phyloP scores from a whole-genome alignment of 352 stramenopile species.

The Phytopythium boreale region DNA sequence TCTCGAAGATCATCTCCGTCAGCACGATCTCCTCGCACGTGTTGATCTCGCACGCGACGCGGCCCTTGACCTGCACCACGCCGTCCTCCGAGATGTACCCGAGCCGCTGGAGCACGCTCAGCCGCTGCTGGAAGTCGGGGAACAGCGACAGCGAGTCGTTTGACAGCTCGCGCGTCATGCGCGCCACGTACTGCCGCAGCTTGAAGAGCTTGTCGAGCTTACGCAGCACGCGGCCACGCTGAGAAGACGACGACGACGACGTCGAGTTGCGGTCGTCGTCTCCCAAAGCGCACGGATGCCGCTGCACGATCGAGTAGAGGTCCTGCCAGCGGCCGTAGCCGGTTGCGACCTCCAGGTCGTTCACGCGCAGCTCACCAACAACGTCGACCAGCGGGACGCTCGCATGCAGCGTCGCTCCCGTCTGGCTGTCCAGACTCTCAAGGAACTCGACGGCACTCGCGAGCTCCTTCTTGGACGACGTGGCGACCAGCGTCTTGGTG shows the following conservation, averaged over 20 bases:
- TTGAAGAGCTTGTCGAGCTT: constrained; percentile 80
- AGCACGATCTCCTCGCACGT: constrained; percentile 97
- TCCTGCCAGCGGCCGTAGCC: constrained; percentile 63
- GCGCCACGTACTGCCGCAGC: constrained; percentile 59
- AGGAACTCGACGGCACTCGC: constrained; percentile 70
- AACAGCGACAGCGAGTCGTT: constrained; percentile 94
- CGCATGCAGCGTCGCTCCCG: constrained; percentile 32
- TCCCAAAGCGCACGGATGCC: constrained; percentile 38
- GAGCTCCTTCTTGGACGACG: constrained; percentile 72
- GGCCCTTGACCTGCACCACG: constrained; percentile 94
- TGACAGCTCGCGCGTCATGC: constrained; percentile 59
- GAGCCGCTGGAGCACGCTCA: constrained; percentile 90
- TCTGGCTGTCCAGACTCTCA: constrained; percentile 73
- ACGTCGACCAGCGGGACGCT: constrained; percentile 62
- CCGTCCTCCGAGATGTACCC: constrained; percentile 92
- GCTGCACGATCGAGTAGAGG: constrained; percentile 45
- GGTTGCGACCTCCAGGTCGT: constrained; percentile 73
- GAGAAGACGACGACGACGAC: constrained; percentile 17
- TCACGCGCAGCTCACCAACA: constrained; percentile 71
- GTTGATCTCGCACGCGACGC: constrained; percentile 98
- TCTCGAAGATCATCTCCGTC: constrained; percentile 99
- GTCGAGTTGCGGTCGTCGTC: constrained; percentile 15
- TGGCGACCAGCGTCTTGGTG: constrained; percentile 54
- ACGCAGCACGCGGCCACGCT: constrained; percentile 39
- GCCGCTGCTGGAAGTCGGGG: constrained; percentile 95